Evolutionary conservation across 805 yeast species (phyloP).

Genomic region (Candida coleopterorum): DNA sequence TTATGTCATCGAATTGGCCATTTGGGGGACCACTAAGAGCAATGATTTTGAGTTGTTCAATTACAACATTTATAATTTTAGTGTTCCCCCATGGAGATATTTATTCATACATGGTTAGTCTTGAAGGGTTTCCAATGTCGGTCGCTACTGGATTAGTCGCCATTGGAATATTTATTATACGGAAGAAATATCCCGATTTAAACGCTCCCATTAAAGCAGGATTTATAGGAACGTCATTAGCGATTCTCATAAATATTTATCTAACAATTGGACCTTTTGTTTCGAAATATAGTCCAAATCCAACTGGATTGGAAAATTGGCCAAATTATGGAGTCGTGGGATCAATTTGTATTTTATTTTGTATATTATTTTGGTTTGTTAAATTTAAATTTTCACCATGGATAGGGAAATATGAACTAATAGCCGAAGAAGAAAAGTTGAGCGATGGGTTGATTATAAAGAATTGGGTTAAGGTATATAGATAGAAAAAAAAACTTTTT

Average conservation of each 20-base stretch:
- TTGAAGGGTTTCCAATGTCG: slow-evolving; percentile 50
- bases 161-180: slow-evolving; percentile 51
- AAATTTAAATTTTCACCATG: slow-evolving; percentile 48
- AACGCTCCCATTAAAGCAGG: slow-evolving; percentile 51
- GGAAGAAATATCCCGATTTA: slow-evolving; percentile 45
- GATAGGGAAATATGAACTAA: slow-evolving; percentile 41
- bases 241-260: slow-evolving; percentile 43
- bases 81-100: slow-evolving; percentile 44
- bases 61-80: slow-evolving; percentile 38
- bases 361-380: slow-evolving; percentile 52
- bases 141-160: slow-evolving; percentile 49
- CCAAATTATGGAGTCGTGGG: slow-evolving; percentile 49
- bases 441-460: slow-evolving; percentile 58
- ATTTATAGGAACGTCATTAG: slow-evolving; percentile 41
- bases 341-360: slow-evolving; percentile 34
- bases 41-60: slow-evolving; percentile 37
- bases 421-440: slow-evolving; percentile 34
- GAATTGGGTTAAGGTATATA: slow-evolving; percentile 44
- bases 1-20: slow-evolving; percentile 54
- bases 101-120: slow-evolving; percentile 46
- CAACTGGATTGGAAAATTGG: slow-evolving; percentile 36
- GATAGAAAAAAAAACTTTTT: slow-evolving; percentile 2
- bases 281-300: slow-evolving; percentile 33
- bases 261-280: slow-evolving; percentile 48
- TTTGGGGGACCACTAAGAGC: slow-evolving; percentile 53